Evolutionary conservation across 2,329 filamentous ascomycete species (phyloP).

Genomic region (Penicillium sp.): DNA sequence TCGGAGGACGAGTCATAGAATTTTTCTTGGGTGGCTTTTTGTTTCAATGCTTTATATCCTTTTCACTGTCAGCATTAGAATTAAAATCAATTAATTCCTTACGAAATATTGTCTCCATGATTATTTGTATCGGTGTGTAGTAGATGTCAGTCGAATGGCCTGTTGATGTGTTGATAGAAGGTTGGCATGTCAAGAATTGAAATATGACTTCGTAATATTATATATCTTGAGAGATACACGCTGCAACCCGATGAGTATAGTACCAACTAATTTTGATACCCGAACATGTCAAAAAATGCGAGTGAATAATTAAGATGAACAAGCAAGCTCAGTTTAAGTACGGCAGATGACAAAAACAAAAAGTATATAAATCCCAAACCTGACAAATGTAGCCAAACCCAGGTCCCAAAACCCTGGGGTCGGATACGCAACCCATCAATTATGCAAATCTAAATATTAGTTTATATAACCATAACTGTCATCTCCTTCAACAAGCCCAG

Average conservation of each 20-base stretch:
- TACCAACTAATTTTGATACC: too few relatives aligned
- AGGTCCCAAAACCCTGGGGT: not conserved
- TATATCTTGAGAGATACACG: too few relatives aligned
- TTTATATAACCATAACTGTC: not conserved
- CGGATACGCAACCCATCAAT: accelerated
- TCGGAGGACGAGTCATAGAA: slow-evolving; percentile 16
- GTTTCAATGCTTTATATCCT: not conserved
- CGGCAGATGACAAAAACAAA: not conserved
- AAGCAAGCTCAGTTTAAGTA: too few relatives aligned
- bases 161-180: too few relatives aligned
- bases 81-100: not conserved
- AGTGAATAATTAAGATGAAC: too few relatives aligned
- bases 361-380: not conserved
- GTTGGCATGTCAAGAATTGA: too few relatives aligned
- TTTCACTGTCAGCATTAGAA: not conserved
- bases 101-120: not conserved
- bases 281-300: too few relatives aligned
- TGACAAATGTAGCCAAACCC: too few relatives aligned
- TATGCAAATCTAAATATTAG: accelerated
- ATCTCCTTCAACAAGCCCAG: slow-evolving; percentile 18
- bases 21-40: not conserved
- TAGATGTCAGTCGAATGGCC: too few relatives aligned
- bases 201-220: too few relatives aligned
- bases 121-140: too few relatives aligned
- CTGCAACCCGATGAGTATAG: too few relatives aligned